Conservation (phyloP, 768 basidiomycete genomes). For the Coprinopsis cinerea region DNA sequence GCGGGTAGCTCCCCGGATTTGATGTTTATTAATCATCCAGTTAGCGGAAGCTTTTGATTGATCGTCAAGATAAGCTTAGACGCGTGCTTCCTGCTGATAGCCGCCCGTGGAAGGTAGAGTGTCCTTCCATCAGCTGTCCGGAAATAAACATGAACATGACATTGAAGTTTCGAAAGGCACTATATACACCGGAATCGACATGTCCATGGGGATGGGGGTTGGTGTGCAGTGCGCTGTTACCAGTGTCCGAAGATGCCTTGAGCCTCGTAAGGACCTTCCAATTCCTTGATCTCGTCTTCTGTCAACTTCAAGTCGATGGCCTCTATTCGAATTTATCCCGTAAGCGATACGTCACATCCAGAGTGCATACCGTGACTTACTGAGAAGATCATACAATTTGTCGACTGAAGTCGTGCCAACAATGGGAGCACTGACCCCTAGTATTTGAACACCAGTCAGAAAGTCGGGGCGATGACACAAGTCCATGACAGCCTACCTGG, state of each 20-base stretch:
- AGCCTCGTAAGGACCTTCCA: constrained; percentile 50
- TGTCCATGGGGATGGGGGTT: too few species aligned
- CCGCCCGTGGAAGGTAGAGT: too few species aligned
- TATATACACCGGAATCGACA: too few species aligned
- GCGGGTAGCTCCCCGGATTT: too few species aligned
- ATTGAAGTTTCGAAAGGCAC: too few species aligned
- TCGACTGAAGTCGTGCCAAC: constrained; percentile 48
- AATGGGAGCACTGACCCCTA: constrained; percentile 51
- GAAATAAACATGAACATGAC: too few species aligned
- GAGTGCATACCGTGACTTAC: constrained; percentile 18
- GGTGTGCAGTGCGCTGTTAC: too few species aligned
- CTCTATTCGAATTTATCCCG: constrained; percentile 17
- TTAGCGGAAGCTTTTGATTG: too few species aligned
- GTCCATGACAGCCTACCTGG: constrained; percentile 24
- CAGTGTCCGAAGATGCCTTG: constrained; percentile 39
- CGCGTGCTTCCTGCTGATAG: too few species aligned
- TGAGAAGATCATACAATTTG: constrained; percentile 47
- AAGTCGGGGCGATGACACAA: background rate
- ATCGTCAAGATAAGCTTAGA: too few species aligned
- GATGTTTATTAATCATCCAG: too few species aligned
- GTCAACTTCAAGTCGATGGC: constrained; percentile 44
- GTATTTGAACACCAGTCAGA: background rate
- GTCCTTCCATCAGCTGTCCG: too few species aligned
- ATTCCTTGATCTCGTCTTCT: constrained; percentile 49
- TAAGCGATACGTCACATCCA: background rate